Evolutionary conservation across 2,329 filamentous ascomycete species (phyloP).

Genomic region (Blumeria graminis): DNA sequence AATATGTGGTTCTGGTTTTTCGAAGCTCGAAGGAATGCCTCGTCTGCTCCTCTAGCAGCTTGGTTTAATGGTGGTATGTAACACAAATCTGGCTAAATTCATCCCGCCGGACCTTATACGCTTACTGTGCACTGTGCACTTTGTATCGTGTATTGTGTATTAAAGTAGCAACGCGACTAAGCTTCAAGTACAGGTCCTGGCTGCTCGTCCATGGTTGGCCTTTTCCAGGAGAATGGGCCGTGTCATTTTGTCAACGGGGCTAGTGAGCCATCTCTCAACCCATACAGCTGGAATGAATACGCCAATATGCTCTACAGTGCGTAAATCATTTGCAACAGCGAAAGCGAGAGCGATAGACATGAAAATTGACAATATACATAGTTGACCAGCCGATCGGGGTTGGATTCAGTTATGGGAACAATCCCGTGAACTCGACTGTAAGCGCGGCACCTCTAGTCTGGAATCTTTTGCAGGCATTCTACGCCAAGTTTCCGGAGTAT

Average conservation of each 20-base stretch:
- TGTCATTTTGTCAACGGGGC: constrained; percentile 19
- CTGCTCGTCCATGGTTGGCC: constrained; percentile 30
- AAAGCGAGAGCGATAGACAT: too few species aligned
- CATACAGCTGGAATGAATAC: constrained; percentile 18
- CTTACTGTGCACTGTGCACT: too few species aligned
- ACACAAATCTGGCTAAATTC: too few species aligned
- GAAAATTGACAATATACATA: neutral
- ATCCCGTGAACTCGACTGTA: constrained; percentile 21
- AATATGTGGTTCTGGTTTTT: constrained; percentile 26
- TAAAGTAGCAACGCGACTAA: too few species aligned
- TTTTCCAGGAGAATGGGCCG: constrained; percentile 27
- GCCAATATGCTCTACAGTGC: constrained; percentile 18
- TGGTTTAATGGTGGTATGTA: constrained; percentile 21
- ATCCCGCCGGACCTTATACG: too few species aligned
- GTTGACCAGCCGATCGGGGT: constrained; percentile 18
- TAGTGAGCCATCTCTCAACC: constrained; percentile 19
- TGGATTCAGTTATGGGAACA: constrained; percentile 20
- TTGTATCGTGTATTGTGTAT: too few species aligned
- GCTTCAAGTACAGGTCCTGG: constrained; percentile 15
- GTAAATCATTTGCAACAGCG: too few species aligned
- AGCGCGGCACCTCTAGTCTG: constrained; percentile 27
- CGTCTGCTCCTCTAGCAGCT: constrained; percentile 19
- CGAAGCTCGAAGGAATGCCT: constrained; percentile 27
- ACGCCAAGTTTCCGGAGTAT: constrained; percentile 37
- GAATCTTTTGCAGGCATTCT: constrained; percentile 34